A percentile compares a stretch with the other conserved stretches of the same genome.
Evolutionary conservation across 768 basidiomycete genomes (phyloP).

Genomic region (Panaeolus cyanescens): DNA sequence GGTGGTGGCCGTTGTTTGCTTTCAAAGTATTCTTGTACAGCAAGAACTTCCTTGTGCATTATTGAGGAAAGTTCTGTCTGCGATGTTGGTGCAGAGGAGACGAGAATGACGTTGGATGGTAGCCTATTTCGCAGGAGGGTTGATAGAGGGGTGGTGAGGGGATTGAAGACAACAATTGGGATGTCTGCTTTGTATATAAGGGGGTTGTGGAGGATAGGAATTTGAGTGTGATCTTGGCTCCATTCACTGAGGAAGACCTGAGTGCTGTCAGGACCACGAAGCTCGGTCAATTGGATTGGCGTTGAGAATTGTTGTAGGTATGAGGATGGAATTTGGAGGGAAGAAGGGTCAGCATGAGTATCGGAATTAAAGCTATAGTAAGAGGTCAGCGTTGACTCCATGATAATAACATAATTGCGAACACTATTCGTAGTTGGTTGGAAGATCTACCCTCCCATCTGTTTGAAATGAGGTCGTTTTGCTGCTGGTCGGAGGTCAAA

Average conservation of each 20-base stretch:
- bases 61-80: constrained; percentile 15
- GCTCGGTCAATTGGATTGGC: constrained; percentile 51
- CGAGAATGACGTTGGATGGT: constrained; percentile 47
- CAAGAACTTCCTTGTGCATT: constrained; percentile 7
- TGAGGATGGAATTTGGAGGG: constrained; percentile 42
- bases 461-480: constrained; percentile 39
- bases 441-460: constrained; percentile 45
- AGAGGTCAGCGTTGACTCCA: not conserved
- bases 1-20: not conserved
- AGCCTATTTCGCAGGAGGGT: constrained; percentile 32
- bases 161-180: constrained; percentile 65
- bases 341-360: constrained; percentile 13
- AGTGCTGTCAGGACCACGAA: constrained; percentile 17
- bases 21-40: constrained; percentile 10
- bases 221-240: constrained; percentile 7
- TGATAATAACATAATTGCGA: constrained; percentile 24
- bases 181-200: constrained; percentile 54
- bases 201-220: constrained; percentile 19
- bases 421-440: constrained; percentile 40
- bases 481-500: constrained; percentile 52
- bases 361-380: constrained; percentile 30
- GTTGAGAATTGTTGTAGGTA: constrained; percentile 60
- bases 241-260: constrained; percentile 13
- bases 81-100: constrained; percentile 36
- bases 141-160: constrained; percentile 50